A percentile compares a stretch with the other conserved stretches of the same genome.
These are phyloP conservation scores for Carex arenaria DNA, from an alignment of 202 grass and related monocot species.

Conservation along the genomic window DNA sequence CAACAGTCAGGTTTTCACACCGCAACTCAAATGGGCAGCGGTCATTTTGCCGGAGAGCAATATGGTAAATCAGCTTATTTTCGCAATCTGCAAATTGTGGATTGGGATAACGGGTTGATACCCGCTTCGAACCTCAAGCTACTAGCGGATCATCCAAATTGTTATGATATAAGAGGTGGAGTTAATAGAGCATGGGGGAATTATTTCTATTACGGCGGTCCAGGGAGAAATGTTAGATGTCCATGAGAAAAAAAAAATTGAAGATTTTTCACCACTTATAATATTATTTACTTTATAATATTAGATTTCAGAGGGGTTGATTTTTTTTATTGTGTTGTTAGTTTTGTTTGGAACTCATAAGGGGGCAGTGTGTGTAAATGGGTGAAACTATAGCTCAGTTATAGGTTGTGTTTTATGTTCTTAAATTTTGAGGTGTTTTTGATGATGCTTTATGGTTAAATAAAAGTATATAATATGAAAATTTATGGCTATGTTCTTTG, in stretches of 20 bases:
- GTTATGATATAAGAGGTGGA: conserved; percentile 71
- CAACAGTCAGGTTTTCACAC: conserved; percentile 48
- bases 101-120: conserved; percentile 88
- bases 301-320: neutral
- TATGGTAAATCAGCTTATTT: conserved; percentile 74
- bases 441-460: neutral
- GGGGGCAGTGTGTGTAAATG: conserved; percentile 24
- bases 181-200: conserved; percentile 57
- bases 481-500: neutral
- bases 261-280: neutral
- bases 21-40: conserved; percentile 87
- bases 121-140: conserved; percentile 49
- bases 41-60: conserved; percentile 64
- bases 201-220: conserved; percentile 89
- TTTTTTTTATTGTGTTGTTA: neutral
- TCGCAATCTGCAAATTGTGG: conserved; percentile 72
- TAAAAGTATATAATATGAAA: neutral
- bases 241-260: conserved; percentile 33
- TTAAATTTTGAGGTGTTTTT: conserved; percentile 7
- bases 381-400: conserved; percentile 19
- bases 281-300: neutral
- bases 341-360: conserved; percentile 6
- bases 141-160: conserved; percentile 66
- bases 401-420: conserved; percentile 19
- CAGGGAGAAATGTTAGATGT: conserved; percentile 78